Base-by-base conservation (phyloP, 2,329 filamentous ascomycete genomes). In the Claviceps purpurea region DNA sequence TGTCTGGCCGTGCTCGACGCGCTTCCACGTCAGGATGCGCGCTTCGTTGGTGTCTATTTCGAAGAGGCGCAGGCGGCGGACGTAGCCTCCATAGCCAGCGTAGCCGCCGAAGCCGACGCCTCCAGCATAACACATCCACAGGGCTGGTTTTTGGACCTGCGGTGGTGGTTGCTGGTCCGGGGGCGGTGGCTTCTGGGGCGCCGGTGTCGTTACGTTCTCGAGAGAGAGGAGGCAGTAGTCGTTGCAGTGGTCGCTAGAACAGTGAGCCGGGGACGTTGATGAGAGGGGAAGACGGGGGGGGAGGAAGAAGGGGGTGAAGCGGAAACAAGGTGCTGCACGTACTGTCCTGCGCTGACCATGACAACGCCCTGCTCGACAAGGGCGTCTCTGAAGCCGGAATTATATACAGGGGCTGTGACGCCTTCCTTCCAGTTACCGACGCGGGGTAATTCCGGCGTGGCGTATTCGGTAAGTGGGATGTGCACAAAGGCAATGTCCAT, bases 71-170 rank as follows among this genome's bases (percentile, higher is more conserved):
- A 96, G 77, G 34, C 89, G 82, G 26, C 93, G 85, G 61, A 90
- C 77, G 64, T 86, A 97, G 4, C 85, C 85, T 43, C 83, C 84
- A 64, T 96, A 97, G 5, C 91, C 90, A 20, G 86, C 93, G 64
- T 98, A 98, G 0, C 93, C 93, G 52, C 93, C 93, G 61, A 98
- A 95, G 1, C 93, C 93, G 30, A 83, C 81, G 26, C 87, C 93
- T 37, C 93, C 93, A 8, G 84, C 91, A 67, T 97, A 97, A 73
- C 93, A 98, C 90, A 98, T 95, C 93, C 93, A 98, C 2, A 97
- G 71, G 34, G 84, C 78, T 0, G 85, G 83, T 48, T 76, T 75
- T n/a, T 56, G 55, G 2, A 56, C 53, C 3, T 55, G 51, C 18
- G 51, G 54, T 2, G 49, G 51, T 1, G 54, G 49, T 20, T 53